phyloP scores from a whole-genome alignment of 2,329 filamentous ascomycete genomes.

The Graphilbum fragrans region DNA sequence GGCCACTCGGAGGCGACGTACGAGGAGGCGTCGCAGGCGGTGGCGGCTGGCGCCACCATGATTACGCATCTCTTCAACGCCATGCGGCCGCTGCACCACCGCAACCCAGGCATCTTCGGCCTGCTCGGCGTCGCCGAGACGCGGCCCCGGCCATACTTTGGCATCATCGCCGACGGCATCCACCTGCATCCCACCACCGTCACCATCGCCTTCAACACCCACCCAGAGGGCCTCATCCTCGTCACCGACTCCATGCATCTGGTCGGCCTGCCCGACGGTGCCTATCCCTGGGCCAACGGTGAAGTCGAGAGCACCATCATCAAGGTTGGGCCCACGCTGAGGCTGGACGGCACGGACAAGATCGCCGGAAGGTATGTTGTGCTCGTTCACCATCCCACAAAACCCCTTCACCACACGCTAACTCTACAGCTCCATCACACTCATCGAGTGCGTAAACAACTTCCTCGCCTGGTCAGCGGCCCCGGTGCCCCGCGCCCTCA shows the following conservation, averaged over 20 bases:
- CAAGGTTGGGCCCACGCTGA: conserved; percentile 56
- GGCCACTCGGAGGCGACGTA: conserved; percentile 76
- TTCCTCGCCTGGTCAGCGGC: conserved; percentile 43
- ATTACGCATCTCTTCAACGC: conserved; percentile 84
- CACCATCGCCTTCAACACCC: conserved; percentile 71
- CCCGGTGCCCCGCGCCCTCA: conserved; percentile 35
- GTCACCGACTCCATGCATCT: conserved; percentile 67
- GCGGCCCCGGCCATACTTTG: conserved; percentile 57
- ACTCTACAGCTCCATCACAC: conserved; percentile 25
- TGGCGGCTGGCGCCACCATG: conserved; percentile 62
- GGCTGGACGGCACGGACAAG: conserved; percentile 6
- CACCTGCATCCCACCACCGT: conserved; percentile 74
- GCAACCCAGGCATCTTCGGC: conserved; percentile 76
- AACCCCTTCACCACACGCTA: neutral
- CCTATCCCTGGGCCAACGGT: conserved; percentile 54
- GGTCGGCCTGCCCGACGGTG: conserved; percentile 65
- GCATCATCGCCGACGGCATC: conserved; percentile 74
- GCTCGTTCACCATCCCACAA: neutral
- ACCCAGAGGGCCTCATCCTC: conserved; percentile 67
- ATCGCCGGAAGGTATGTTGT: conserved; percentile 6
- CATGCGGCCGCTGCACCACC: conserved; percentile 77
- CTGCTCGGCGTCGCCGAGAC: conserved; percentile 54
- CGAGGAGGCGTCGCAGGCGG: conserved; percentile 58
- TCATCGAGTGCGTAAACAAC: conserved; percentile 47
- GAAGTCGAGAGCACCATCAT: conserved; percentile 25